Base-by-base conservation (phyloP, 371 early-diverging fungal genomes). In the Mucor velutinosus region DNA sequence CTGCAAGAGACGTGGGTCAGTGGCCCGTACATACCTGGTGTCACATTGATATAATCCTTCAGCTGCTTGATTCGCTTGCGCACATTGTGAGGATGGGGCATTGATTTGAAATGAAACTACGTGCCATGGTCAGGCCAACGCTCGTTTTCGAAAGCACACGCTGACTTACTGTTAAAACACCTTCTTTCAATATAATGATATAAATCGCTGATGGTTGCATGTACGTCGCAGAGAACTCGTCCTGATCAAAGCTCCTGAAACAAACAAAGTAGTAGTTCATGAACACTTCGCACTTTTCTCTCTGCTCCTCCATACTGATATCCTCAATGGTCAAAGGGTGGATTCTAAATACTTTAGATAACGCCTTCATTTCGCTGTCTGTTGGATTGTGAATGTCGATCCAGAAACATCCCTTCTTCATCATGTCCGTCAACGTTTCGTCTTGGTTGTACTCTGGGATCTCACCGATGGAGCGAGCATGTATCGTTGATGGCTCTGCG, bases 311-410 rank as follows among this genome's bases (percentile, higher is more conserved):
- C 60, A 92, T 93, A 70, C 89, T 87, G 63, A 97, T 94, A 67
- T 96, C 98, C 79, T 97, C 97, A 25, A 87, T 86, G 0, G 97
- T 96, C 53, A 97, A 75, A 21, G 98, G 95, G 69, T 97, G 98
- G 33, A 97, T 89, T 62, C 79, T 80, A 58, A 93, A 92, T 7
- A 86, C 78, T 60, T 74, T 67, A 19, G 63, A 56, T 2, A 74
- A 10, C 8, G 71, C 65, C 39, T 82, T 80, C 91, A 95, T 92
- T 70, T 95, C 96, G 27, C 79, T 75, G 63, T 87, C 83, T 15
- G 92, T 90, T 2, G 95, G 94, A 30, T 85, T 84, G 41, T 85
- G 77, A 21, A 94, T 88, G 59, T 95, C 94, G 35, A 95, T 81
- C 96, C 96, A 94, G 76, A 92, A 95, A 64, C 87, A 90, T 0